A percentile compares a stretch with the other conserved stretches of the same genome.
These are phyloP conservation scores for Naganishia sp. DNA, from an alignment of 1,284 basidiomycete genomes.

Conservation along the genomic window DNA sequence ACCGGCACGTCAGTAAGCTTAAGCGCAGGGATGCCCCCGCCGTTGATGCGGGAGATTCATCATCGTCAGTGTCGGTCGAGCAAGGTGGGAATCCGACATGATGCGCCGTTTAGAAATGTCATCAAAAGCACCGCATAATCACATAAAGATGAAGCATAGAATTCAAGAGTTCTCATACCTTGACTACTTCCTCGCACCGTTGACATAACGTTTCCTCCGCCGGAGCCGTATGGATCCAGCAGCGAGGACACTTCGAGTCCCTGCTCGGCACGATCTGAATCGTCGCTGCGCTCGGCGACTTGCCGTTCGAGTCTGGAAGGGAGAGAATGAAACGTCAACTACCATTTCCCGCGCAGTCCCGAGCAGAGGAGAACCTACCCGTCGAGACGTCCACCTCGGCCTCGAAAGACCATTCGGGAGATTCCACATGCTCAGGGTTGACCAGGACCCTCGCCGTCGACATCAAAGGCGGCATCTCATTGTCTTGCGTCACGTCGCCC, in stretches of 20 bases:
- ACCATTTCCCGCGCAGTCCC: background rate
- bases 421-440: conserved; percentile 8
- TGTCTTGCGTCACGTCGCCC: background rate
- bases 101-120: background rate
- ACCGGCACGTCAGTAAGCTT: conserved; percentile 51
- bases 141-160: background rate
- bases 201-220: conserved; percentile 61
- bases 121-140: background rate
- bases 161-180: background rate
- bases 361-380: background rate
- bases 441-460: conserved; percentile 18
- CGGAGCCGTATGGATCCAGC: conserved; percentile 68
- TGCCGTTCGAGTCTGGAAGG: conserved; percentile 14
- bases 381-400: conserved; percentile 40
- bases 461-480: conserved; percentile 17
- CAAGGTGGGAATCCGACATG: too few species aligned
- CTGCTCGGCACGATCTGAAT: conserved; percentile 59
- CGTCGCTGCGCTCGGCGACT: conserved; percentile 45
- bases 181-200: conserved; percentile 57
- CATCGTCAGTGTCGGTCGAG: too few species aligned
- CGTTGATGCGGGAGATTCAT: too few species aligned
- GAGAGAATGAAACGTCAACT: background rate
- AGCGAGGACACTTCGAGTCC: conserved; percentile 69
- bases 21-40: conserved; percentile 36
- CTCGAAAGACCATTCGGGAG: conserved; percentile 59